These are phyloP conservation scores for Lavandula angustifolia DNA, from an alignment of 257 asterid species.

Conservation along the genomic window DNA sequence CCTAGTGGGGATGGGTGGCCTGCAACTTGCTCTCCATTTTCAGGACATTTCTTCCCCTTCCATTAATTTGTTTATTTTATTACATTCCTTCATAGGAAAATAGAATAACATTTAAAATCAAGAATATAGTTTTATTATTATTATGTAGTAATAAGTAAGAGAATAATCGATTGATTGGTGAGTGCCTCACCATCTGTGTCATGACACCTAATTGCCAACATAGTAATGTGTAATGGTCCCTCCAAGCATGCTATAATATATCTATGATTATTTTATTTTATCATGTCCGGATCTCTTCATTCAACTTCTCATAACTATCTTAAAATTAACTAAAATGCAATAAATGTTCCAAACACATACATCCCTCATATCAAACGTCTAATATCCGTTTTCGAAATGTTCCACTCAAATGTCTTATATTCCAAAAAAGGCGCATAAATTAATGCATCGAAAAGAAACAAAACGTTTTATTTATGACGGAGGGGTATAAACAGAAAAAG, in stretches of 20 bases:
- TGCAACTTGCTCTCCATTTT: conserved; percentile 27
- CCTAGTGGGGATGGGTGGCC: conserved; percentile 27
- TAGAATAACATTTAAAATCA: background rate
- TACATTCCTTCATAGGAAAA: background rate
- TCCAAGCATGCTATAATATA: conserved; percentile 6
- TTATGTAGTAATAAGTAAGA: background rate
- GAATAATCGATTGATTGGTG: background rate
- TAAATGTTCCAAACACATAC: background rate
- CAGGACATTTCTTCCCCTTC: conserved; percentile 4
- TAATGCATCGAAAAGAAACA: too few species aligned
- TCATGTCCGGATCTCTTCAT: background rate
- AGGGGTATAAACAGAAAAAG: too few species aligned
- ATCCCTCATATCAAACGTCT: too few species aligned
- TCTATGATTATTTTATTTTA: background rate
- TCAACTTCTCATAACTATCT: too few species aligned
- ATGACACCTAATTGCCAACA: conserved; percentile 20
- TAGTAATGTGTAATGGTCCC: conserved; percentile 27
- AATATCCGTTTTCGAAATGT: too few species aligned
- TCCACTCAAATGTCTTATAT: too few species aligned
- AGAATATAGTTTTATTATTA: background rate
- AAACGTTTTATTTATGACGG: too few species aligned
- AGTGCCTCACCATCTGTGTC: conserved; percentile 20
- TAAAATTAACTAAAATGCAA: too few species aligned
- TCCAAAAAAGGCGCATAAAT: too few species aligned
- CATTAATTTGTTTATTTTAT: background rate